phyloP scores from a whole-genome alignment of 1,284 basidiomycete species.

The Lignosus rhinocerotis region DNA sequence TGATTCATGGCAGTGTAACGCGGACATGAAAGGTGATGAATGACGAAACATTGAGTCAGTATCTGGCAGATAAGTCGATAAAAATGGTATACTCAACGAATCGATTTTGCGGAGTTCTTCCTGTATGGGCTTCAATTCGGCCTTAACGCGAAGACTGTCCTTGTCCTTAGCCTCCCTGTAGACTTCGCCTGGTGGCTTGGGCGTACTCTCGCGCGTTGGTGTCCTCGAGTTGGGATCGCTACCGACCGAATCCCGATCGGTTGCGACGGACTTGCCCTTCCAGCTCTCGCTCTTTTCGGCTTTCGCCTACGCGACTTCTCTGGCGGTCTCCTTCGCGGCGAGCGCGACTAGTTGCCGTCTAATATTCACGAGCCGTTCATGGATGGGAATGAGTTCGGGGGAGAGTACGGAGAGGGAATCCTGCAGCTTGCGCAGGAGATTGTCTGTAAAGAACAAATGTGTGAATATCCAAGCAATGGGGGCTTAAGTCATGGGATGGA shows the following conservation, averaged over 20 bases:
- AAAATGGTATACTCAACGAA: constrained; percentile 65
- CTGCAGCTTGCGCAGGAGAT: constrained; percentile 73
- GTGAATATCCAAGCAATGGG: constrained; percentile 9
- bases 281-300: constrained; percentile 9
- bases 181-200: constrained; percentile 37
- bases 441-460: constrained; percentile 50
- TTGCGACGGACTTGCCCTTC: constrained; percentile 11
- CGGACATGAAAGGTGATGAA: constrained; percentile 19
- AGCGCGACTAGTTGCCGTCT: constrained; percentile 89
- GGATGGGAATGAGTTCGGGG: constrained; percentile 85
- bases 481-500: constrained; percentile 9
- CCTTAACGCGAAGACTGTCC: constrained; percentile 76
- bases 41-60: constrained; percentile 32
- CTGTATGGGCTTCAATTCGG: constrained; percentile 87
- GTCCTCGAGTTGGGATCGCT: constrained; percentile 29
- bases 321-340: constrained; percentile 64
- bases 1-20: background rate
- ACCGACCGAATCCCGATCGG: constrained; percentile 12
- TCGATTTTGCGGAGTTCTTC: constrained; percentile 96
- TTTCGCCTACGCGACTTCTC: constrained; percentile 24
- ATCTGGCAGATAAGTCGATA: constrained; percentile 27
- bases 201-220: constrained; percentile 33
- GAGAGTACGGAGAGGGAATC: constrained; percentile 86
- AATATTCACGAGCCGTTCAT: constrained; percentile 86
- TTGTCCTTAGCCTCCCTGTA: constrained; percentile 64